Base-by-base conservation (phyloP, 2,329 filamentous ascomycete species). In the Pyrenophora teres region DNA sequence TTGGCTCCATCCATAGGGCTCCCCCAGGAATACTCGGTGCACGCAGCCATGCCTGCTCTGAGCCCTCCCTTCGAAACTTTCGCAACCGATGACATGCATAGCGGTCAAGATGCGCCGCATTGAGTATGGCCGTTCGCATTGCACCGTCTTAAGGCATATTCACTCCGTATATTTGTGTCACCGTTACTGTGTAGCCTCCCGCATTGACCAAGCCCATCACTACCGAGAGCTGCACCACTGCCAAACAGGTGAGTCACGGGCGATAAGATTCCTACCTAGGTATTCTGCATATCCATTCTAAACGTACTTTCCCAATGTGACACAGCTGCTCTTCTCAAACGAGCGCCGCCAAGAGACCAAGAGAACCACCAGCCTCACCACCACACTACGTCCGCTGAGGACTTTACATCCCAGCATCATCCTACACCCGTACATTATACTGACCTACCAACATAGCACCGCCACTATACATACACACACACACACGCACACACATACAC, bases 51-150 rank as follows among this genome's bases (percentile, higher is more conserved):
- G 16, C 33, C 50, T 61, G 63, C 50, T 59, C 65, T 48, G 52
- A 55, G 45, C 41, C 47, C 51, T 44, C 41, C 52, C 23, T 25
- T 59, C 30, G 37, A 36, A 44, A 50, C 38, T 47, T 46, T 45
- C 46, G 37, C 33, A 56, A 65, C 61, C 52, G 48, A 69, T 67
- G 65, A 64, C 65, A 67, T 64, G 67, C 67, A 68, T 59, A 38
- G 12, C 21, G 32, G 16, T 37, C 40, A 15, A 12, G n/a, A 46
- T 47, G 37, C 35, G 42, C 39, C 27, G 48, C 27, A 38, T 41
- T 44, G n/a, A 45, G 27, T 47, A 35, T 41, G 33, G 43, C 30
- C 50, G 35, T 38, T 52, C 50, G 43, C 52, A 52, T 46, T 40
- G 15, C 30, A 15, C 40, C 39, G 33, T 42, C 13, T 48, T n/a